Base-by-base conservation (phyloP, 441 rosid species). In the Croton setiger region DNA sequence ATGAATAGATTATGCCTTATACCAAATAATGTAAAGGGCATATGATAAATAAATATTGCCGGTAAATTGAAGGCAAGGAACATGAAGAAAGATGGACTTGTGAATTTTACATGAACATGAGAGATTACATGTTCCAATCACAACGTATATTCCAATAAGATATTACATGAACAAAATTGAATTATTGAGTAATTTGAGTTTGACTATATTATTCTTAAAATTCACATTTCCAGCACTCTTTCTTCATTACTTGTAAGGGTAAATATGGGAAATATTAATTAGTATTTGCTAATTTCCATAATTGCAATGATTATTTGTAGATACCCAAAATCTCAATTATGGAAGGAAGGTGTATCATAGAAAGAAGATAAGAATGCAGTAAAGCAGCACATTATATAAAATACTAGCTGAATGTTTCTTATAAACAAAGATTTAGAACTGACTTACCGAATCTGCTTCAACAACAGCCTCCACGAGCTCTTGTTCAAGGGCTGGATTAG, bases 381-480 rank as follows among this genome's bases (percentile, higher is more conserved):
- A 11, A 67, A 27, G 37, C 12, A 60, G 41, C 43, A 63, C 21
- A n/a, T 4, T 48, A 63, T 71, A 48, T 56, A 17, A 11, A 14
- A 18, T n/a, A 48, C 63, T 35, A 9, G 31, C 41, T 20, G 20
- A 58, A 31, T 63, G 44, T 39, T 33, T 45, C 4, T 21, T 53
- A 0, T 41, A 48, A 45, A 56, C 7, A 68, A 60, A 48, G 44
- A 64, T 64, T 13, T 66, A 57, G 63, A 63, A 68, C 43, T 7
- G 61, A 74, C 95, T 82, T 82, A 89, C 96, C 35, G 91, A 75
- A 66, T 87, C 97, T 23, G 78, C 85, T 82, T 93, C 98, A 18
- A 91, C 79, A 33, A 88, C 78, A 1, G 67, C 72, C 75, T 88
- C 96, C 36, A 86, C 72, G 61, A 93, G 89, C 84, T 89, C 96